Base-by-base conservation (phyloP, 495 filamentous ascomycete species). In the Tuber magnatum region DNA sequence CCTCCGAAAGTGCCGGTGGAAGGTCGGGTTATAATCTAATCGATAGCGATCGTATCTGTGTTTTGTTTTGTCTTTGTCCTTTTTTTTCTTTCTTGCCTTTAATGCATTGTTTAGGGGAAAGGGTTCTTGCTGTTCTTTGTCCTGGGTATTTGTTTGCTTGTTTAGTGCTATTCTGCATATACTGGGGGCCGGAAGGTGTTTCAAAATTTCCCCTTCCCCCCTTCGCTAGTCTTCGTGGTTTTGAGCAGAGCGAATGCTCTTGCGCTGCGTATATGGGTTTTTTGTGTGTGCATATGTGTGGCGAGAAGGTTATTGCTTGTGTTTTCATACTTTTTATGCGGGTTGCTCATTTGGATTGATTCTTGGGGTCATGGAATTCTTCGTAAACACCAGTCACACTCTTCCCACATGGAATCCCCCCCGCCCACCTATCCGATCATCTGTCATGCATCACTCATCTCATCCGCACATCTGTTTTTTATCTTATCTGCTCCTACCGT, bases 1-100 rank as follows among this genome's bases (percentile, higher is more conserved):
- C 28, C 56, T 35, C 28, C 18, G 28, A 28, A 14, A 32, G 28
- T 65, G 14, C 28, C 28, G 14, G 56, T 65, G 56, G 39, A 69
- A 70, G 73, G 75, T 79, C 71, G 35, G 76, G 70, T 68, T 75
- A 72, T 75, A 72, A 70, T 71, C 77, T 79, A 75, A 79, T 79
- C 61, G 61, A 65, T 46, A 68, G 74, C 65, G 75, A 77, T 69
- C 44, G 35, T 68, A 69, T 61, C 28, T 65, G 56, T 65, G 56
- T 32, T 61, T 61, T 61, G 9, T 61, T 61, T 74, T 61, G 51
- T 73, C 46, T 48, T 46, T 72, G 68, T 75, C 56, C 22, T 71
- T 28, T 78, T 71, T 78, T 41, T 72, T 78, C 8, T 41, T 41
- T 70, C 56, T 65, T 35, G 56, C 28, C 56, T 65, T 32, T 65